Evolutionary conservation across 2,329 filamentous ascomycete genomes (phyloP).

Genomic region (Aspergillus calidoustus): DNA sequence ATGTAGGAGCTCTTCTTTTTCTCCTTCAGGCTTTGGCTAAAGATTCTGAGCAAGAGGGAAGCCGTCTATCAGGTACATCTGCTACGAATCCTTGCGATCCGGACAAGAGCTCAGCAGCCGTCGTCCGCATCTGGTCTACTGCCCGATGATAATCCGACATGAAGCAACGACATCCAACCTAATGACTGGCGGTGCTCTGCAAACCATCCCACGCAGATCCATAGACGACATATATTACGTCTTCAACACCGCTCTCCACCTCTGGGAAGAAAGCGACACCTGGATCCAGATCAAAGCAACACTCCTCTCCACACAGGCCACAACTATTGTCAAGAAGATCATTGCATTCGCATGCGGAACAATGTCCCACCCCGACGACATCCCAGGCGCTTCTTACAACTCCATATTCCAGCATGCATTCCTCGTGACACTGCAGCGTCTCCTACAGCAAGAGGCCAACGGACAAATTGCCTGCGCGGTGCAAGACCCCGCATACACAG

Average conservation of each 20-base stretch:
- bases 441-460: not conserved
- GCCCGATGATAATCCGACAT: not conserved
- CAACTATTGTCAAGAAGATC: not conserved
- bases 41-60: not conserved
- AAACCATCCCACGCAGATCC: not conserved
- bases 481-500: constrained; percentile 28
- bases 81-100: not conserved
- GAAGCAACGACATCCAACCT: not conserved
- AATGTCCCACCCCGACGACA: not conserved
- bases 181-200: too few species aligned
- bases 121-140: not conserved
- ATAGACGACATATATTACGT: not conserved
- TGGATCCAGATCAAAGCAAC: not conserved
- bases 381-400: not conserved
- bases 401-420: constrained; percentile 1
- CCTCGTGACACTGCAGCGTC: not conserved
- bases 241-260: not conserved
- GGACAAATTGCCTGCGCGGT: constrained; percentile 20
- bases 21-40: not conserved
- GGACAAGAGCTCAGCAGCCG: too few species aligned
- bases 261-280: not conserved
- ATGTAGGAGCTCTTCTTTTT: not conserved
- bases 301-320: not conserved
- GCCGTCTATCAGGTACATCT: not conserved
- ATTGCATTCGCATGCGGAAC: not conserved